phyloP scores from a whole-genome alignment of 202 grass and related monocot genomes.

The Saccharum hybrid region DNA sequence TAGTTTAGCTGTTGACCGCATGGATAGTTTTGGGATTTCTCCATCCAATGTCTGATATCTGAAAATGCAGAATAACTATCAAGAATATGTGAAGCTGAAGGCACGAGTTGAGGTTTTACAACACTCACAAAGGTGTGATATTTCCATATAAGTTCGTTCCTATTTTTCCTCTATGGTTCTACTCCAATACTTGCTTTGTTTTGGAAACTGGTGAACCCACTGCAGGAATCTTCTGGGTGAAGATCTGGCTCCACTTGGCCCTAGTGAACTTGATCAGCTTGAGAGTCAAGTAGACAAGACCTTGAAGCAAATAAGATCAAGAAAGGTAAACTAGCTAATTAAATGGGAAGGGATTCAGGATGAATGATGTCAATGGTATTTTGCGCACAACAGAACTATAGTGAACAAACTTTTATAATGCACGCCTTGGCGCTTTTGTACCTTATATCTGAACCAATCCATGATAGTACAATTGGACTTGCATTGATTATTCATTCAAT shows the following conservation, averaged over 20 bases:
- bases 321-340: conserved; percentile 64
- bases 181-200: conserved; percentile 3
- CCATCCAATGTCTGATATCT: background rate
- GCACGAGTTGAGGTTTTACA: conserved; percentile 71
- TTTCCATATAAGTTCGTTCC: conserved; percentile 1
- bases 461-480: conserved; percentile 2
- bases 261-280: conserved; percentile 72
- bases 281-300: conserved; percentile 83
- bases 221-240: conserved; percentile 90
- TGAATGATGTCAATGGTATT: background rate
- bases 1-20: background rate
- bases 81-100: conserved; percentile 86
- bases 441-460: background rate
- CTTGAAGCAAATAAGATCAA: conserved; percentile 77
- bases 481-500: background rate
- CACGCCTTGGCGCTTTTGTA: background rate
- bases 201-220: conserved; percentile 22
- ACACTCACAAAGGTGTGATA: conserved; percentile 78
- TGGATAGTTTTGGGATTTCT: background rate
- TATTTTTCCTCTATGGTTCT: background rate
- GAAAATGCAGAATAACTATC: conserved; percentile 62
- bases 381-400: background rate
- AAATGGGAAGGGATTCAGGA: background rate
- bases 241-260: conserved; percentile 66
- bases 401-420: background rate